A percentile compares a stretch with the other conserved stretches of the same genome.
Conservation (phyloP, 163 green algal species). For the Volvox carteri region DNA sequence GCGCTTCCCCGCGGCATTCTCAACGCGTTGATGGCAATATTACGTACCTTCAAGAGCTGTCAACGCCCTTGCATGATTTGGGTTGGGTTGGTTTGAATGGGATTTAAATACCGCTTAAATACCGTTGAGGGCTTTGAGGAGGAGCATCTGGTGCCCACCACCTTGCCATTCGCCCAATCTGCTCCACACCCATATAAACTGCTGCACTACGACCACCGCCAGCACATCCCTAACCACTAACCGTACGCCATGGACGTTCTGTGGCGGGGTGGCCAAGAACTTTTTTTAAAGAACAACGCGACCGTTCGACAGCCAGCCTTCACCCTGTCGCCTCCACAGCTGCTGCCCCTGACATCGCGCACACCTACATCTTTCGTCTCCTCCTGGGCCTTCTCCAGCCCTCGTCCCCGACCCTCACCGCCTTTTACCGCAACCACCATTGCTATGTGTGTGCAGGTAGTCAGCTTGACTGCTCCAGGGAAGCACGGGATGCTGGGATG, state of each 20-base stretch:
- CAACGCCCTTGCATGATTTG: no score
- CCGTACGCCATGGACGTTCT: no score
- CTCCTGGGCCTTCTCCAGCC: neutral
- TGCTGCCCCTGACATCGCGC: no score
- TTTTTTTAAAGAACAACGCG: no score
- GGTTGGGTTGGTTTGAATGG: neutral
- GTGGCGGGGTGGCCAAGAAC: no score
- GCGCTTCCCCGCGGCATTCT: no score
- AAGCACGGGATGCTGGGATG: slow-evolving; percentile 29
- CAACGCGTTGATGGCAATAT: no score
- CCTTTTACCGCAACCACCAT: neutral
- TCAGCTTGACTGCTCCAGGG: slow-evolving; percentile 36
- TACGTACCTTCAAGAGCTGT: no score
- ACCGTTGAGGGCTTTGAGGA: neutral
- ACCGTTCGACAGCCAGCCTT: no score
- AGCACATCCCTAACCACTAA: neutral
- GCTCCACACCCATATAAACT: no score
- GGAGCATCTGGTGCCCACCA: neutral
- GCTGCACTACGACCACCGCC: no score
- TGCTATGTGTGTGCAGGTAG: neutral
- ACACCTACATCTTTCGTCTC: neutral
- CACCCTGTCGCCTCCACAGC: no score
- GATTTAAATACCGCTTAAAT: neutral
- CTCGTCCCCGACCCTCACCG: neutral
- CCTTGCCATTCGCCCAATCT: neutral